Base-by-base conservation (phyloP, 2,329 filamentous ascomycete genomes). In the Aureobasidium zeae region DNA sequence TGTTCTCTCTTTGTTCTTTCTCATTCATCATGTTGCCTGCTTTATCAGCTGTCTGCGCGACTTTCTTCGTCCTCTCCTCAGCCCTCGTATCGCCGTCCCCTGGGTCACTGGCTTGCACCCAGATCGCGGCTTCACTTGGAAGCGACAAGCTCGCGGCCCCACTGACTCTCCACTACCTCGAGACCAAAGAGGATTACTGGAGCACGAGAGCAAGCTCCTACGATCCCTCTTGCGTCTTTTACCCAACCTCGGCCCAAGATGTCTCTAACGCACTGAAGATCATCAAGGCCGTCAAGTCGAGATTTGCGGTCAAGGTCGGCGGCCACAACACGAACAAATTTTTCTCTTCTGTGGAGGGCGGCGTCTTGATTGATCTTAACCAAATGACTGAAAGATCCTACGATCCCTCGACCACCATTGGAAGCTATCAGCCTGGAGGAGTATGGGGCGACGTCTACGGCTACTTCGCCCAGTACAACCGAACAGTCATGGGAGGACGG, bases 341-440 rank as follows among this genome's bases (percentile, higher is more conserved):
- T n/a, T 43, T 31, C 29, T 43, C 38, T 25, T 43, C 38, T 4
- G 38, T 43, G 5, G 29, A 43, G 1, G 19, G 11, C 15, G 38
- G 38, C 2, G 38, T 43, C n/a, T 15, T 43, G 26, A 43, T 43
- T 16, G 38, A 37, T 9, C 35, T 46, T 16, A 38, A 42, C 10
- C 24, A 13, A 11, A 41, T 46, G 44, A 46, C 38, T 10, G 3
- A 25, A 19, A 26, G 24, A 13, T 42, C n/a, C 2, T 34, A 33
- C 6, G 32, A 34, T 34, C 15, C 20, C 29, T 29, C 25, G 24
- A 42, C 37, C 16, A 42, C 38, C 17, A 2, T 37, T 11, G 38
- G 26, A 21, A 19, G 36, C 10, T 30, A 41, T 15, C 28, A 36
- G 13, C 44, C 44, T 5, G 44, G 44, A 24, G 32, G 31, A 17